Conservation (phyloP, 352 stramenopile species). For the Phytophthora hybrid region DNA sequence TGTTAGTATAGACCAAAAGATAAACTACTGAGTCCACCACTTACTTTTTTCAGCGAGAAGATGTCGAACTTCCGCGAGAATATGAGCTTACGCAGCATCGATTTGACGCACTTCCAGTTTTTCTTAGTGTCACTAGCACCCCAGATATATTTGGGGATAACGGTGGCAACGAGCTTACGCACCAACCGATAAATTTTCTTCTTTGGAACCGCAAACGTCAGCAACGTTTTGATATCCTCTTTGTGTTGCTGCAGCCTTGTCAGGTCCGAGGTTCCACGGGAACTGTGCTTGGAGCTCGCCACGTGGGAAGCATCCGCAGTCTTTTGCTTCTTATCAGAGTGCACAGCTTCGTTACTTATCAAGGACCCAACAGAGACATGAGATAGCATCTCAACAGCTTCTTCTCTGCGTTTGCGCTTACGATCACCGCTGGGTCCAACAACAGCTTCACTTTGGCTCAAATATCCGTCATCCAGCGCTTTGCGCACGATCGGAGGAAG, state of each 20-base stretch:
- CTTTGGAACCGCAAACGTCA: slow-evolving; percentile 56
- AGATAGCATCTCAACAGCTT: slow-evolving; percentile 61
- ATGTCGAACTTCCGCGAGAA: slow-evolving; percentile 67
- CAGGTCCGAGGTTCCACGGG: slow-evolving; percentile 18
- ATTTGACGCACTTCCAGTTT: slow-evolving; percentile 70
- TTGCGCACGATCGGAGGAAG: slow-evolving; percentile 38
- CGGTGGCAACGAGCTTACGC: slow-evolving; percentile 53
- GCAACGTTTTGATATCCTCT: slow-evolving; percentile 51
- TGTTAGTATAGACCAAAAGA: neutral
- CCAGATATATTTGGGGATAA: slow-evolving; percentile 75
- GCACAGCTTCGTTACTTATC: neutral
- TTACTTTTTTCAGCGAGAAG: slow-evolving; percentile 64
- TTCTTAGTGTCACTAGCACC: slow-evolving; percentile 33
- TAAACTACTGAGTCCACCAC: neutral
- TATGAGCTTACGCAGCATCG: slow-evolving; percentile 54
- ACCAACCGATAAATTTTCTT: slow-evolving; percentile 57
- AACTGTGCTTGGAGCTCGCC: neutral
- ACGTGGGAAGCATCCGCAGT: neutral
- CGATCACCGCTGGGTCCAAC: slow-evolving; percentile 24
- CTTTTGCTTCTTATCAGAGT: slow-evolving; percentile 25
- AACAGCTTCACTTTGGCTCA: slow-evolving; percentile 57
- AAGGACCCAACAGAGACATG: slow-evolving; percentile 27
- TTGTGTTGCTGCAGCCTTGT: slow-evolving; percentile 63
- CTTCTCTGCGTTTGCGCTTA: slow-evolving; percentile 60
- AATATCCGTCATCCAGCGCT: slow-evolving; percentile 60